phyloP scores from a whole-genome alignment of 352 stramenopile species.

The Phytopythium aichiense region DNA sequence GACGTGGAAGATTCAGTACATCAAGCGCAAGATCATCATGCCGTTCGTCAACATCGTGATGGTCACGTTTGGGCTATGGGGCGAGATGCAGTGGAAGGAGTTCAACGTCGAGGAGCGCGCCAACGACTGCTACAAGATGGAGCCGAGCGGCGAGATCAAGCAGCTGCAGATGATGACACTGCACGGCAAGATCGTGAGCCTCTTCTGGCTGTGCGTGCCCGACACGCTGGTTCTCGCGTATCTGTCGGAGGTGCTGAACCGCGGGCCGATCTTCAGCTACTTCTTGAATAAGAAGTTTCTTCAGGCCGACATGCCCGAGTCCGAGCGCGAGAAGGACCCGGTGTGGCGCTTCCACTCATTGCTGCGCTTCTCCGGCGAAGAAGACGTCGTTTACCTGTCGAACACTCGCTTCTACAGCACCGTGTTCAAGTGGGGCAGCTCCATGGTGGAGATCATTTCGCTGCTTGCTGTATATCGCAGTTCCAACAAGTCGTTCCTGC shows the following conservation, averaged over 20 bases:
- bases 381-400: constrained; percentile 47
- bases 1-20: constrained; percentile 53
- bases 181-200: constrained; percentile 57
- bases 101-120: constrained; percentile 58
- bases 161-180: constrained; percentile 71
- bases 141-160: constrained; percentile 50
- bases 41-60: constrained; percentile 41
- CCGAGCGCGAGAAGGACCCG: constrained; percentile 42
- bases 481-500: constrained; percentile 16
- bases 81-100: constrained; percentile 38
- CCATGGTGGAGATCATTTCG: constrained; percentile 42
- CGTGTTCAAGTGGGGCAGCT: constrained; percentile 41
- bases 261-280: constrained; percentile 51
- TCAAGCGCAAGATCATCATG: constrained; percentile 56
- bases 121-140: constrained; percentile 53
- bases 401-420: constrained; percentile 49
- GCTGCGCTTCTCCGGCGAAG: constrained; percentile 32
- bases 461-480: constrained; percentile 30
- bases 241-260: constrained; percentile 49
- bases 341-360: constrained; percentile 39
- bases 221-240: constrained; percentile 44
- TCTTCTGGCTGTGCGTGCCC: constrained; percentile 61
- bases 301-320: constrained; percentile 52
- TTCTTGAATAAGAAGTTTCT: constrained; percentile 59
- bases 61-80: constrained; percentile 47